phyloP scores from a whole-genome alignment of 371 early-diverging fungal species.

The Apophysomyces ossiformis region DNA sequence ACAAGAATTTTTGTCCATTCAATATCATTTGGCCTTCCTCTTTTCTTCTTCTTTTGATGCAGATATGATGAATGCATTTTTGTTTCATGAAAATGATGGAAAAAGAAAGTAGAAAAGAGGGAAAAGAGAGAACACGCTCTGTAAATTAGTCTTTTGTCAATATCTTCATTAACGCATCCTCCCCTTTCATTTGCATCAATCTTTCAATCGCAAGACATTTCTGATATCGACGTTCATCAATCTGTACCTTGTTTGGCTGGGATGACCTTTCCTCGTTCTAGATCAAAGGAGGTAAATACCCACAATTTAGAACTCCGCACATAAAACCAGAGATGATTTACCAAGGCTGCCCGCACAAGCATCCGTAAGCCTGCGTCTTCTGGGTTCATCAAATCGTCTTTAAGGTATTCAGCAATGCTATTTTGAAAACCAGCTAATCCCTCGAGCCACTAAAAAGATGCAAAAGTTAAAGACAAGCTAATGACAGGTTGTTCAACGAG shows the following conservation, averaged over 20 bases:
- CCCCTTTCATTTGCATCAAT: slow-evolving; percentile 19
- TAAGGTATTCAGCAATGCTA: slow-evolving; percentile 8
- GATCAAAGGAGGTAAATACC: not conserved
- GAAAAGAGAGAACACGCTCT: not conserved
- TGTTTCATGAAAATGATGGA: not conserved
- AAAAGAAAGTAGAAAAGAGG: not conserved
- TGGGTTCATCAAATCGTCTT: slow-evolving; percentile 1
- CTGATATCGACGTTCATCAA: slow-evolving; percentile 8
- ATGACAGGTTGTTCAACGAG: not conserved
- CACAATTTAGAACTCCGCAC: not conserved
- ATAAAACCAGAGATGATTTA: not conserved
- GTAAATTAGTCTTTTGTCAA: slow-evolving; percentile 4
- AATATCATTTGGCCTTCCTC: not conserved
- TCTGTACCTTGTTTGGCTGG: slow-evolving; percentile 14
- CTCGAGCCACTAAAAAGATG: slow-evolving; percentile 23
- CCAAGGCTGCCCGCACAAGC: slow-evolving; percentile 14
- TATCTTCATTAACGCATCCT: slow-evolving; percentile 20
- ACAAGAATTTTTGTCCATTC: not conserved
- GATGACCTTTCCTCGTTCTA: slow-evolving; percentile 3
- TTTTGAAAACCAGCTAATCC: slow-evolving; percentile 20
- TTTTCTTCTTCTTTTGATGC: slow-evolving; percentile 14
- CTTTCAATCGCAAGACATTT: slow-evolving; percentile 20
- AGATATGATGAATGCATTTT: slow-evolving; percentile 18
- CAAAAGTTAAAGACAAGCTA: not conserved
- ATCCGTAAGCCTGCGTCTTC: slow-evolving; percentile 9